Percentiles rank a stretch among this genome's conserved stretches.
Conservation (phyloP, 192 early-diverging fungal species). For the Linnemannia hyalina region DNA sequence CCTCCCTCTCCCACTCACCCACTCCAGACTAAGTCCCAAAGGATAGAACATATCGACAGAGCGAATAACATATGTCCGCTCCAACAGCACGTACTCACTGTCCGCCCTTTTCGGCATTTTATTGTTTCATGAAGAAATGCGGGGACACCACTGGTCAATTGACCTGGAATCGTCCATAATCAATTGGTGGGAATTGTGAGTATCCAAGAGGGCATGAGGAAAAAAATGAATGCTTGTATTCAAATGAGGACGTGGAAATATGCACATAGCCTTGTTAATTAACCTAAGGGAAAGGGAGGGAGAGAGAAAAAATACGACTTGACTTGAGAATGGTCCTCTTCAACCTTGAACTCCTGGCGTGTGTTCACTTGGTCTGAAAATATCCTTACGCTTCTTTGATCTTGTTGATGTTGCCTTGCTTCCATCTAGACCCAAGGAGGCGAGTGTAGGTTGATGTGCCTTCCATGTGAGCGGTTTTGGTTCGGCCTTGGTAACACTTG, state of each 20-base stretch:
- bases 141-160: neutral
- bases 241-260: neutral
- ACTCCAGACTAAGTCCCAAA: neutral
- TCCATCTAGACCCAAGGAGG: neutral
- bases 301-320: neutral
- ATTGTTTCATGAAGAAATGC: neutral
- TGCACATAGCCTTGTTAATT: neutral
- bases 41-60: neutral
- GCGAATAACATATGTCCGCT: neutral
- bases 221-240: neutral
- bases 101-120: neutral
- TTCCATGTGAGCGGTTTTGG: slow-evolving; percentile 22
- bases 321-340: neutral
- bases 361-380: slow-evolving; percentile 41
- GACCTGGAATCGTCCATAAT: neutral
- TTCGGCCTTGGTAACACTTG: neutral
- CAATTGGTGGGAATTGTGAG: neutral
- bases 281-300: neutral
- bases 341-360: slow-evolving; percentile 9
- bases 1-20: neutral
- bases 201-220: neutral
- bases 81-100: neutral
- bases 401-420: slow-evolving; percentile 11
- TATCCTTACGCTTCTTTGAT: slow-evolving; percentile 42
- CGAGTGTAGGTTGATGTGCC: slow-evolving; percentile 2